Percentiles rank a stretch among this genome's conserved stretches.
phyloP scores from a whole-genome alignment of 345 rosid genomes.

The Rubroshorea leprosula region DNA sequence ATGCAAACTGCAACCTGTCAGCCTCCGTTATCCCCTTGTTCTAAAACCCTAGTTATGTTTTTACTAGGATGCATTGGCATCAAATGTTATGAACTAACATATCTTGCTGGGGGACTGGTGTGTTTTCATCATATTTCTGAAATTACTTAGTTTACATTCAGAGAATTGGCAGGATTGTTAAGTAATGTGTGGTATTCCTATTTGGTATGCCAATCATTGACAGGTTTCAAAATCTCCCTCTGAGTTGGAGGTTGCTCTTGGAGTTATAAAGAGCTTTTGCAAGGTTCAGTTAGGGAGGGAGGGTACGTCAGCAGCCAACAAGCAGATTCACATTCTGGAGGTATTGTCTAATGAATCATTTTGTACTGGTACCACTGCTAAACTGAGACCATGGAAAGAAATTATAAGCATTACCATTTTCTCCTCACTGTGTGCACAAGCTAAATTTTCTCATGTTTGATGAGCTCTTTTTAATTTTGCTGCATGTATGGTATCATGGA shows the following conservation, averaged over 20 bases:
- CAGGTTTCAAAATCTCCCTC: constrained; percentile 89
- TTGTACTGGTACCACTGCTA: constrained; percentile 8
- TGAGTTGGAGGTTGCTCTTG: constrained; percentile 77
- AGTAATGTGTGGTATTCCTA: constrained; percentile 7
- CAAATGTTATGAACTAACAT: neutral
- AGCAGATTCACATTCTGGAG: constrained; percentile 74
- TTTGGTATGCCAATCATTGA: constrained; percentile 6
- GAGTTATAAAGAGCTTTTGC: constrained; percentile 76
- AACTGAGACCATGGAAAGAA: neutral
- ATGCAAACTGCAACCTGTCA: too few relatives aligned
- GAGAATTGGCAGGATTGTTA: neutral
- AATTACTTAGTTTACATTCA: neutral
- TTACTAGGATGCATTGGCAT: neutral
- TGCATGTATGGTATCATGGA: constrained; percentile 11
- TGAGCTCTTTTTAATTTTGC: constrained; percentile 1
- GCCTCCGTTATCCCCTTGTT: neutral
- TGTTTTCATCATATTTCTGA: too few relatives aligned
- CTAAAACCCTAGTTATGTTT: neutral
- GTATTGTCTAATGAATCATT: constrained; percentile 30
- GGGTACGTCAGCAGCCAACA: constrained; percentile 48
- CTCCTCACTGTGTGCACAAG: constrained; percentile 4
- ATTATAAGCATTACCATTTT: neutral
- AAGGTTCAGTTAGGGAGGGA: constrained; percentile 59
- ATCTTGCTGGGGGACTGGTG: too few relatives aligned
- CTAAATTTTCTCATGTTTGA: constrained; percentile 4